Evolutionary conservation across 306 rosid species (phyloP).

Genomic region (Acacia melanoxylon): DNA sequence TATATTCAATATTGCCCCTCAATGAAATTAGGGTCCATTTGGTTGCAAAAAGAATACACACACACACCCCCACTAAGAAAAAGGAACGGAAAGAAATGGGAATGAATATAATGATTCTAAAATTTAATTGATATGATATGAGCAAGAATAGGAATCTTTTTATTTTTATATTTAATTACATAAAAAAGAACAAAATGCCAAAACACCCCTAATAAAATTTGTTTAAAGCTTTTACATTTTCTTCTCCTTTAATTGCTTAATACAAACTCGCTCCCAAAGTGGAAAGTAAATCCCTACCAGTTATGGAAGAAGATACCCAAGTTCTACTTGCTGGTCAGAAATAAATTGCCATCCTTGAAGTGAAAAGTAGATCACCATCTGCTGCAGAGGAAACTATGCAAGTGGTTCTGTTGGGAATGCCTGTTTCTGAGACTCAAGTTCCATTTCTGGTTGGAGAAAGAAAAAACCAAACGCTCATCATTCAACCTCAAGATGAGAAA

Average conservation of each 20-base stretch:
- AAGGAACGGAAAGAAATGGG: too few species aligned
- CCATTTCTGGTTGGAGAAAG: not conserved
- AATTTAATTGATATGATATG: not conserved
- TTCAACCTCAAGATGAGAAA: too few species aligned
- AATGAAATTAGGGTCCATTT: too few species aligned
- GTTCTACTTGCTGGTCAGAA: not conserved
- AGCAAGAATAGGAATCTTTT: too few species aligned
- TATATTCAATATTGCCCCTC: too few species aligned
- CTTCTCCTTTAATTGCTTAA: not conserved
- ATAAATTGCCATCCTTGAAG: not conserved
- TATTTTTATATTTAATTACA: too few species aligned
- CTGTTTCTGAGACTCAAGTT: not conserved
- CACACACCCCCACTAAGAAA: too few species aligned
- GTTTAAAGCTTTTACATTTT: not conserved
- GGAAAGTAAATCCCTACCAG: not conserved
- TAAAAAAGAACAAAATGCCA: not conserved
- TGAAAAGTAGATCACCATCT: not conserved
- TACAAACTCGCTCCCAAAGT: not conserved
- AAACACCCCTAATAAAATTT: too few species aligned
- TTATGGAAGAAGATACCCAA: not conserved
- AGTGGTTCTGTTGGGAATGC: too few species aligned
- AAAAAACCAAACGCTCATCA: not conserved
- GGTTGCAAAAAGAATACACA: too few species aligned
- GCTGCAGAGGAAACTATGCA: not conserved
- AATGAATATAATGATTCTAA: not conserved